Conservation (phyloP, 441 rosid genomes). For the Theobroma grandiflorum region DNA sequence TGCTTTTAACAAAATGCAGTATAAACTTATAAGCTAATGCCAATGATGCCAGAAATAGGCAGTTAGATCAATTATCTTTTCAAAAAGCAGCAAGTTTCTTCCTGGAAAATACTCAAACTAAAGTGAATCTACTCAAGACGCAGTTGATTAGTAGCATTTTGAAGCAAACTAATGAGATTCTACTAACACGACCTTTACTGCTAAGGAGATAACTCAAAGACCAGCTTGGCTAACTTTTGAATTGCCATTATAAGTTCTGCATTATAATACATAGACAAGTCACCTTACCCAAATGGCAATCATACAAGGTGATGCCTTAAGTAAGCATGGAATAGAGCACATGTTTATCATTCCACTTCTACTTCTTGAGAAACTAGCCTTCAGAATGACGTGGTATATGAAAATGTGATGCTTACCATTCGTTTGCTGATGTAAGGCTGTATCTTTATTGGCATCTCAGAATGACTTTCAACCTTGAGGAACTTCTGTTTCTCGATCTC, state of each 20-base stretch:
- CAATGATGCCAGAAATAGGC: background rate
- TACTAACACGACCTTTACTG: background rate
- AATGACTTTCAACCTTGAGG: conserved; percentile 51
- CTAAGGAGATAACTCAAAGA: background rate
- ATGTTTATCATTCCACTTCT: background rate
- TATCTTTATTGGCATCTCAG: conserved; percentile 53
- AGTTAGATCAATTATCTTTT: background rate
- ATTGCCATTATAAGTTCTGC: conserved; percentile 3
- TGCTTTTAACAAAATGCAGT: conserved; percentile 10
- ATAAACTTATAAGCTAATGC: conserved; percentile 19
- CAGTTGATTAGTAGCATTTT: background rate
- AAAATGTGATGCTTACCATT: conserved; percentile 57
- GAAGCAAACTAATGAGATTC: conserved; percentile 12
- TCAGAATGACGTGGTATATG: conserved; percentile 14
- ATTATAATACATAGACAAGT: background rate
- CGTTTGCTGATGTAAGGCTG: conserved; percentile 85
- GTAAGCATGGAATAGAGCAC: background rate
- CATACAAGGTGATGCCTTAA: background rate
- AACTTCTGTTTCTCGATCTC: conserved; percentile 71
- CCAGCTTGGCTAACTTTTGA: background rate
- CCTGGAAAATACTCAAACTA: conserved; percentile 13
- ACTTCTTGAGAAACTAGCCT: background rate
- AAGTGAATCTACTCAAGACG: background rate
- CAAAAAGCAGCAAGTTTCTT: background rate
- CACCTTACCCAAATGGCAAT: background rate